A percentile compares a stretch with the other conserved stretches of the same genome.
These are phyloP conservation scores for Fonsecaea multimorphosa DNA, from an alignment of 2,329 filamentous ascomycete genomes.

Conservation along the genomic window DNA sequence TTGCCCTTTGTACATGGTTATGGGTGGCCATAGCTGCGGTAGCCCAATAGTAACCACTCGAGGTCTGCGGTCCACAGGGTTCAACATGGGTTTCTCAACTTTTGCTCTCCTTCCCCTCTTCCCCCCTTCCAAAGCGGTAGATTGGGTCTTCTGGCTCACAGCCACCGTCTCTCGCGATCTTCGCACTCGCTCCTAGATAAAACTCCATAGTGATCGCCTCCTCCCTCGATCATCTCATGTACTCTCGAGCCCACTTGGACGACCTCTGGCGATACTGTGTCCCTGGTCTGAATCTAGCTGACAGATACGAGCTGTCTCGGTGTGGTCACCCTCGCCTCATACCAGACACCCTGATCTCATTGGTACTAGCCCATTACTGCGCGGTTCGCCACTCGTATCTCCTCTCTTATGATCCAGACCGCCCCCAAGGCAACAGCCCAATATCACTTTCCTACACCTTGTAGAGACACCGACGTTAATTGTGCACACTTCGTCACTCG, in stretches of 20 bases:
- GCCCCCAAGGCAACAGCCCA: neutral
- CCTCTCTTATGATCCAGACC: conserved; percentile 1
- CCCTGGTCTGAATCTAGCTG: neutral
- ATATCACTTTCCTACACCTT: neutral
- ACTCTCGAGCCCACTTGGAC: conserved; percentile 7
- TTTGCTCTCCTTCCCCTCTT: neutral
- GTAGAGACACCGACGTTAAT: neutral
- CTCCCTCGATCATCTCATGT: conserved; percentile 4
- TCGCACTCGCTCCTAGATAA: neutral
- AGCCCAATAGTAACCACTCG: neutral
- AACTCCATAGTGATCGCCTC: conserved; percentile 10
- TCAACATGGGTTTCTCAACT: conserved; percentile 1
- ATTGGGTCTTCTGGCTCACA: neutral
- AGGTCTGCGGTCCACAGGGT: neutral
- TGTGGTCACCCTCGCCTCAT: neutral
- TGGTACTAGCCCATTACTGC: neutral
- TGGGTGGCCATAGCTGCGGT: neutral
- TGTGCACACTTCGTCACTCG: neutral
- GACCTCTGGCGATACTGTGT: neutral
- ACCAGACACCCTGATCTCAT: neutral
- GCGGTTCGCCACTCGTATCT: conserved; percentile 1
- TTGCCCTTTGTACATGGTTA: too few relatives aligned
- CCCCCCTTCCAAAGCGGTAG: neutral
- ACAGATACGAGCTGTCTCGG: conserved; percentile 1
- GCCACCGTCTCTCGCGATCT: conserved; percentile 11